phyloP scores from a whole-genome alignment of 768 basidiomycete genomes.

The Lactarius trivialis region DNA sequence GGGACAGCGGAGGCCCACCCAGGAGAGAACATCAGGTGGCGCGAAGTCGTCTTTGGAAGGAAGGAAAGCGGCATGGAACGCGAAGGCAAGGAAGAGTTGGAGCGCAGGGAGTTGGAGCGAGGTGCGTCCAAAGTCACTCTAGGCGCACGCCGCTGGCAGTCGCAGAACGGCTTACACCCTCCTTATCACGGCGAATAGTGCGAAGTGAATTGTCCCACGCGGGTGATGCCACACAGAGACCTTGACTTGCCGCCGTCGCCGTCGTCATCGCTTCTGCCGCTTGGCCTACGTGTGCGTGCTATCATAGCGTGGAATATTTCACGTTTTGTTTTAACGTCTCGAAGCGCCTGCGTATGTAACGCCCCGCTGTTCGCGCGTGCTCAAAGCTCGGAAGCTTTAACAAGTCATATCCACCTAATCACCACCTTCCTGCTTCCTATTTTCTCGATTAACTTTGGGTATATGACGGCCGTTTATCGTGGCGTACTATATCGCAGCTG shows the following conservation, averaged over 20 bases:
- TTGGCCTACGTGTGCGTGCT: background rate
- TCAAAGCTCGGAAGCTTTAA: background rate
- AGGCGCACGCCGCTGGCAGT: background rate
- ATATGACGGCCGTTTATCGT: background rate
- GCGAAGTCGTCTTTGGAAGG: conserved; percentile 16
- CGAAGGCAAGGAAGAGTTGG: conserved; percentile 17
- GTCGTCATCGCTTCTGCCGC: background rate
- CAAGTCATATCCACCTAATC: conserved; percentile 1
- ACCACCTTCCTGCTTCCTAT: conserved; percentile 2
- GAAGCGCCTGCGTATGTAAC: conserved; percentile 9
- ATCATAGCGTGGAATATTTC: background rate
- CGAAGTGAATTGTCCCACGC: conserved; percentile 1
- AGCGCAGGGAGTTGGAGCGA: conserved; percentile 13
- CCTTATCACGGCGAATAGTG: background rate
- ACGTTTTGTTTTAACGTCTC: background rate
- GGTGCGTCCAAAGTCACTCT: conserved; percentile 1
- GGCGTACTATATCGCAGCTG: background rate
- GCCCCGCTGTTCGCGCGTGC: conserved; percentile 1
- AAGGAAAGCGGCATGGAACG: conserved; percentile 15
- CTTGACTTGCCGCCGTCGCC: background rate
- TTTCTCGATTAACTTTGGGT: conserved; percentile 1
- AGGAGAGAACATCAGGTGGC: conserved; percentile 17
- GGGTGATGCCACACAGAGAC: conserved; percentile 1
- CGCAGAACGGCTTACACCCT: background rate
- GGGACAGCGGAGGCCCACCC: conserved; percentile 17